These are phyloP conservation scores for Tylopilus rubrobrunneus DNA, from an alignment of 768 basidiomycete species.

Conservation along the genomic window DNA sequence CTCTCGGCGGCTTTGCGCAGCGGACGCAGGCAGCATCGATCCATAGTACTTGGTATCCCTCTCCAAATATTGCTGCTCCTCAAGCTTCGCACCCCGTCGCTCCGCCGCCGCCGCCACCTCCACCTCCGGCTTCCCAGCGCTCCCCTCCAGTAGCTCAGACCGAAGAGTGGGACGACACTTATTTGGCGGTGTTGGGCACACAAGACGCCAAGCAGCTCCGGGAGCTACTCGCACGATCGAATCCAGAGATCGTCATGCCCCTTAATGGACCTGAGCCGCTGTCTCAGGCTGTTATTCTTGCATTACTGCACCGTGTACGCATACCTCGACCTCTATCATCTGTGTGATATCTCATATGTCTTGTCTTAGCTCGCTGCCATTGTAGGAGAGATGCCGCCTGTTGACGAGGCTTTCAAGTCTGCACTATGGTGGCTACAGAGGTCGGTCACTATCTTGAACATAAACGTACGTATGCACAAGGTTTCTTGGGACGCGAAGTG, in stretches of 20 bases:
- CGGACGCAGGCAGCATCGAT: constrained; percentile 30
- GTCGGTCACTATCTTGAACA: constrained; percentile 63
- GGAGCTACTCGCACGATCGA: constrained; percentile 67
- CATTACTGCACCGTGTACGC: constrained; percentile 77
- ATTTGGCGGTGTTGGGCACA: constrained; percentile 69
- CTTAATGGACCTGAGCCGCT: constrained; percentile 63
- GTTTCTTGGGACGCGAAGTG: neutral
- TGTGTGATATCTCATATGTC: neutral
- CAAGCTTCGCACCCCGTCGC: constrained; percentile 79
- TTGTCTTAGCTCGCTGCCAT: constrained; percentile 61
- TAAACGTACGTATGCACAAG: constrained; percentile 47
- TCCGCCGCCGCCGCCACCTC: constrained; percentile 49
- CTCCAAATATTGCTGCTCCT: constrained; percentile 65
- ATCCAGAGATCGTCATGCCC: constrained; percentile 79
- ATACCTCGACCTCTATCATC: constrained; percentile 1
- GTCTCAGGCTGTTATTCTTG: constrained; percentile 81
- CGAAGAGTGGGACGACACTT: constrained; percentile 85
- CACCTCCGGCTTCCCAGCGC: constrained; percentile 37
- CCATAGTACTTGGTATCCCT: constrained; percentile 52
- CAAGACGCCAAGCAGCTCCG: constrained; percentile 74
- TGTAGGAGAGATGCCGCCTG: constrained; percentile 70
- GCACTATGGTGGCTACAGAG: constrained; percentile 88
- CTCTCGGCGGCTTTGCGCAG: constrained; percentile 28
- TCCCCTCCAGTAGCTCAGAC: constrained; percentile 47
- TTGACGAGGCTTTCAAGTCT: constrained; percentile 77